Evolutionary conservation across 2,329 filamentous ascomycete genomes (phyloP), one percentile per base, ranked within the genome.

Genomic region (Claviceps sp.): DNA sequence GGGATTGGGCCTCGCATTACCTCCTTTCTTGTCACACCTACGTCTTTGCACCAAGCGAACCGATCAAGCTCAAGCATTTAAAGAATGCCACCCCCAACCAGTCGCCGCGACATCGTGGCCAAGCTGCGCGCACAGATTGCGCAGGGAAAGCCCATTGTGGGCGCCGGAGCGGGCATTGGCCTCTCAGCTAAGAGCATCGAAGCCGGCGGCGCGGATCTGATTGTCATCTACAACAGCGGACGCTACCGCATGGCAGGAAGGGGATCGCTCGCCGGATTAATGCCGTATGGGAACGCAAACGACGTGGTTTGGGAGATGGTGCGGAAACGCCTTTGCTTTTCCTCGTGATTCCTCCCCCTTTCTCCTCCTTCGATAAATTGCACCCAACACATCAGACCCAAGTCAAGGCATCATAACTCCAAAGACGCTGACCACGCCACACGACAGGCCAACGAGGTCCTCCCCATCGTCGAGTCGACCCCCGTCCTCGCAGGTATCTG

Each of bases 251-350:
- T 88, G 84, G 83, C 82, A 0, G 83, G 84, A 0, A 71, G 79
- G 43, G 83, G 83, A 0, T 85, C 81, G 0, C 65, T 86, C 11
- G 82, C 83, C 0, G 83, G 83, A 0, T 65, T 86, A 48, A 84
- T 86, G 80, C 82, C 83, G 0, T 86, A 84, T 60, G 79, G 80
- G 4, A 82, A 86, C 60, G 82, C 83, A 4, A 86, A 86, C 58
- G 77, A 82, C 54, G 76, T 85, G 2, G 82, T 86, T 0, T 66
- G 85, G 1, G 80, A 85, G 37, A 86, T 86, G 82, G 79, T 75
- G 56, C 52, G 61, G 50, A 44, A 44, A 16, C 20, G 16, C 16
- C 6, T 9, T 45, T 45, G 20, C 16, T 26, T 44, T 44, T 16
- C 20, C 20, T 14, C 20, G 22, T 14, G 11, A 11, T 14, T 26